These are phyloP conservation scores for Alternaria gansuensis DNA, from an alignment of 2,329 filamentous ascomycete species.

Conservation along the genomic window DNA sequence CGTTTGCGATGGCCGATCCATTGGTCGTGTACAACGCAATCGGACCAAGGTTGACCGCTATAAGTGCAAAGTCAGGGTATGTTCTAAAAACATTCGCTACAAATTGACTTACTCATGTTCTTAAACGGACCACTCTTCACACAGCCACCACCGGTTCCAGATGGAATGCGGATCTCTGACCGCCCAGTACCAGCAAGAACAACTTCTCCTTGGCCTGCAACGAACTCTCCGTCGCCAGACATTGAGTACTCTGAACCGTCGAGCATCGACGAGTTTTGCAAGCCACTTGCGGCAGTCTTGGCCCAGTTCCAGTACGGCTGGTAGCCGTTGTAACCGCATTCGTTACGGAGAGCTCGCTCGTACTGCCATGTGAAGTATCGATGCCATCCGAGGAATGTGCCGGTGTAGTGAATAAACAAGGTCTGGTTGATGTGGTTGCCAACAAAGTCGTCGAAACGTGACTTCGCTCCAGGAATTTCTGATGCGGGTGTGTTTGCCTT, in stretches of 20 bases:
- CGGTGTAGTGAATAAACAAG: conserved; percentile 47
- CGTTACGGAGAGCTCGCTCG: conserved; percentile 53
- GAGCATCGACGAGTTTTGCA: conserved; percentile 60
- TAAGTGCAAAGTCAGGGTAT: background rate
- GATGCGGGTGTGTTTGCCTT: conserved; percentile 40
- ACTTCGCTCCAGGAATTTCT: conserved; percentile 43
- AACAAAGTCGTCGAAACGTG: conserved; percentile 51
- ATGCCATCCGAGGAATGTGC: conserved; percentile 50
- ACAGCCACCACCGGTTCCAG: conserved; percentile 65
- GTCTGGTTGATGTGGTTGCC: conserved; percentile 52
- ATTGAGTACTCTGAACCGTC: conserved; percentile 61
- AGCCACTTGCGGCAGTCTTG: conserved; percentile 57
- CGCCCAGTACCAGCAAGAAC: conserved; percentile 29
- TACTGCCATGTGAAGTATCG: conserved; percentile 54
- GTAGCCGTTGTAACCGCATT: conserved; percentile 55
- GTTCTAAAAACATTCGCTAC: background rate
- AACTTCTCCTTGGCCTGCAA: conserved; percentile 39
- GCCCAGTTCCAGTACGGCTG: conserved; percentile 65
- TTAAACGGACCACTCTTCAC: conserved; percentile 62
- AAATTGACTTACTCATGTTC: conserved; percentile 39
- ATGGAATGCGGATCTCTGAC: conserved; percentile 52
- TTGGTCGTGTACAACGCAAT: conserved; percentile 24
- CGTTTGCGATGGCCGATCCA: conserved; percentile 41
- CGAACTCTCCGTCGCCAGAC: conserved; percentile 58
- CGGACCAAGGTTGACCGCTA: conserved; percentile 30